Conservation (phyloP, 768 basidiomycete species). For the Leccinum imitatum region DNA sequence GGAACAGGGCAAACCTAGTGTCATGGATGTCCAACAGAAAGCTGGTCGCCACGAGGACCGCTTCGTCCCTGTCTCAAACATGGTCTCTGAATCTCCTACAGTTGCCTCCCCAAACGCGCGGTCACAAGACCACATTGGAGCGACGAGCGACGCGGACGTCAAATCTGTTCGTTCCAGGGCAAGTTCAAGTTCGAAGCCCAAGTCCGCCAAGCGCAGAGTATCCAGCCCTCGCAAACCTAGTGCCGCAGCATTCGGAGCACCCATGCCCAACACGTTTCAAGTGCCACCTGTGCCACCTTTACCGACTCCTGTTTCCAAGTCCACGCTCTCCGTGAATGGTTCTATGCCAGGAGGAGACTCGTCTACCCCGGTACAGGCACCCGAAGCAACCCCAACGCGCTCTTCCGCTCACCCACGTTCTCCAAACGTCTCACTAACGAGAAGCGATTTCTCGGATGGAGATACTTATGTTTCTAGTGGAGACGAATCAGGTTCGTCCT, state of each 20-base stretch:
- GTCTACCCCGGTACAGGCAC: slow-evolving; percentile 1
- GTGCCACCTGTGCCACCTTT: slow-evolving; percentile 37
- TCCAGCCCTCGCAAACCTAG: slow-evolving; percentile 40
- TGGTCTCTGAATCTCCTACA: slow-evolving; percentile 26
- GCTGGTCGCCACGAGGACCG: slow-evolving; percentile 24
- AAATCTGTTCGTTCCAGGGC: slow-evolving; percentile 26
- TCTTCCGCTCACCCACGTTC: slow-evolving; percentile 16
- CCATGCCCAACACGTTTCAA: slow-evolving; percentile 60
- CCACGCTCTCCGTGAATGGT: slow-evolving; percentile 17
- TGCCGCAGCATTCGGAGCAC: slow-evolving; percentile 62
- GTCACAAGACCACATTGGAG: slow-evolving; percentile 19
- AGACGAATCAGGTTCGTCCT: slow-evolving; percentile 33
- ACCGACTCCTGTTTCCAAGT: slow-evolving; percentile 19
- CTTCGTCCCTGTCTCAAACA: neutral
- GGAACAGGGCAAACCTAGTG: slow-evolving; percentile 13
- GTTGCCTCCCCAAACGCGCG: slow-evolving; percentile 6
- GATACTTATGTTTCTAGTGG: slow-evolving; percentile 27
- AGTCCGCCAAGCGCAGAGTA: slow-evolving; percentile 15
- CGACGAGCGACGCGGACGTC: slow-evolving; percentile 23
- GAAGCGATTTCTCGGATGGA: slow-evolving; percentile 31
- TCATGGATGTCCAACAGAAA: slow-evolving; percentile 16
- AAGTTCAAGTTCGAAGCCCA: slow-evolving; percentile 30
- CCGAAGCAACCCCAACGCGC: slow-evolving; percentile 1
- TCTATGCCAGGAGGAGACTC: slow-evolving; percentile 9
- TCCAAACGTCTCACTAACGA: slow-evolving; percentile 20